phyloP scores from a whole-genome alignment of 2,329 filamentous ascomycete species.

The Diaporthe longicolla region DNA sequence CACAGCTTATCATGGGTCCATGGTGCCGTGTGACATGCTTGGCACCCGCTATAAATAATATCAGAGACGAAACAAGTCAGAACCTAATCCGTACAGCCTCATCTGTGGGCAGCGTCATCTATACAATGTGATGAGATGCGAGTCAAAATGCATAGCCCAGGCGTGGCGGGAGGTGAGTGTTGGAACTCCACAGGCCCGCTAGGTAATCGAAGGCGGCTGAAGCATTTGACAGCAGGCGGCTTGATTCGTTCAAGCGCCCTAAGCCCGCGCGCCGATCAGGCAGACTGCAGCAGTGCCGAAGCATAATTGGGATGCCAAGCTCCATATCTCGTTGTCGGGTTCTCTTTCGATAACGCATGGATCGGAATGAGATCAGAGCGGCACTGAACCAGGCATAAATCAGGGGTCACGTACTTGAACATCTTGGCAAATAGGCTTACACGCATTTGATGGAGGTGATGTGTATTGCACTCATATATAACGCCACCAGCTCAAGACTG shows the following conservation, averaged over 20 bases:
- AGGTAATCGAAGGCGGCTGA: background rate
- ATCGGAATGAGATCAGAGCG: background rate
- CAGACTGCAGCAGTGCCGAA: slow-evolving; percentile 1
- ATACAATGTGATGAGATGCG: background rate
- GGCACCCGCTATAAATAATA: background rate
- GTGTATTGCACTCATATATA: background rate
- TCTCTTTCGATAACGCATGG: slow-evolving; percentile 13
- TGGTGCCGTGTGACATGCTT: background rate
- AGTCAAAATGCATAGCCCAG: background rate
- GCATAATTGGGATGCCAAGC: background rate
- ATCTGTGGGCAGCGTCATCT: background rate
- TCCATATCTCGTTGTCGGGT: slow-evolving; percentile 1
- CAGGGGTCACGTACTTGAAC: background rate
- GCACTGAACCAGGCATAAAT: background rate
- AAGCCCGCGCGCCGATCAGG: slow-evolving; percentile 3
- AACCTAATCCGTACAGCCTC: background rate
- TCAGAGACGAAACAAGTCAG: background rate
- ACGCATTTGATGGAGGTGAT: background rate
- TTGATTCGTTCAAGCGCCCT: slow-evolving; percentile 4
- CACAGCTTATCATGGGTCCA: background rate
- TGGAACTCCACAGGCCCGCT: background rate
- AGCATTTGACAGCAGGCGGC: background rate
- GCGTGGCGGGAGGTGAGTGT: background rate
- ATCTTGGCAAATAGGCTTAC: slow-evolving; percentile 1
- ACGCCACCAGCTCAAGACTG: background rate